phyloP scores from a whole-genome alignment of 2,329 filamentous ascomycete species.

The Penicillium hordei region DNA sequence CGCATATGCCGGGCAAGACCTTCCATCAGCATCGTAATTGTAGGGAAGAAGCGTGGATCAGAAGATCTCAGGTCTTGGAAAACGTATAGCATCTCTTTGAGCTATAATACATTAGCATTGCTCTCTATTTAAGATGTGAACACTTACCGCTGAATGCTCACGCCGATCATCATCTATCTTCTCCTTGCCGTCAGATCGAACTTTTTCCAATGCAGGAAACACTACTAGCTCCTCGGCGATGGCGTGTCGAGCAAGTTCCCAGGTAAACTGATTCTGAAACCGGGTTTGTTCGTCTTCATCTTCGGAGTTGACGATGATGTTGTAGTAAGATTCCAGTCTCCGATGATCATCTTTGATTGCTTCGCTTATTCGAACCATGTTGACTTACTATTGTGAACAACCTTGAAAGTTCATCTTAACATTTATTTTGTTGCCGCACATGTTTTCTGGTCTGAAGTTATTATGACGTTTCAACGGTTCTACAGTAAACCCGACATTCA shows the following conservation, averaged over 20 bases:
- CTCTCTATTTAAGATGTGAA: background rate
- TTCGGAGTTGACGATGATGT: constrained; percentile 43
- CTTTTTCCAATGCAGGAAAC: constrained; percentile 55
- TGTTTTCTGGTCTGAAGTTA: background rate
- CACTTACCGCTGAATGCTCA: constrained; percentile 48
- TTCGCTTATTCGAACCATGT: constrained; percentile 35
- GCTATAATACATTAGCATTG: constrained; percentile 33
- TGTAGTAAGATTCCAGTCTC: constrained; percentile 45
- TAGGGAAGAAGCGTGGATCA: constrained; percentile 46
- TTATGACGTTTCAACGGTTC: constrained; percentile 3
- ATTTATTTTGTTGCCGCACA: background rate
- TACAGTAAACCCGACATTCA: background rate
- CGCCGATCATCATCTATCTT: constrained; percentile 52
- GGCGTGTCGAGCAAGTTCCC: constrained; percentile 54
- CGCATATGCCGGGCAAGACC: constrained; percentile 50
- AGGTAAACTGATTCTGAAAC: constrained; percentile 54
- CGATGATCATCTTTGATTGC: constrained; percentile 46
- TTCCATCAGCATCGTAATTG: constrained; percentile 47
- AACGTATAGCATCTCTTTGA: constrained; percentile 52
- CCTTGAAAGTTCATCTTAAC: background rate
- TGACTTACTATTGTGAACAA: background rate
- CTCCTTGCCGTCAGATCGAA: constrained; percentile 49
- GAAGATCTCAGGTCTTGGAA: constrained; percentile 50
- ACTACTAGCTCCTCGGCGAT: constrained; percentile 55
- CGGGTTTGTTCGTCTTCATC: constrained; percentile 46